phyloP scores from a whole-genome alignment of 306 rosid genomes.

The Gastrolobium villosum region DNA sequence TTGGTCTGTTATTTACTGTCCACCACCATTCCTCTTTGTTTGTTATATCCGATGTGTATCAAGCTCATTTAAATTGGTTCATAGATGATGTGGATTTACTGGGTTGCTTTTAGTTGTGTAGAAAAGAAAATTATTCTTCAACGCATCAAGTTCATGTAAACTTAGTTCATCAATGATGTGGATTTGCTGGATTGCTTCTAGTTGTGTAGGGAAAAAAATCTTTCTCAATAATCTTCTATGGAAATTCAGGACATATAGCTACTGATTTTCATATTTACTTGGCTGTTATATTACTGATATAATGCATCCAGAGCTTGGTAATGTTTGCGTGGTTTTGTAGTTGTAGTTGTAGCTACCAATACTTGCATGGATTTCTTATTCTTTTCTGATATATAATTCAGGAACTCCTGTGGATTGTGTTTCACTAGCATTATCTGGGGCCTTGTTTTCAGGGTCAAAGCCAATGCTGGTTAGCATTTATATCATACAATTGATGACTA shows the following conservation, averaged over 20 bases:
- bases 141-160: not conserved
- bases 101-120: not conserved
- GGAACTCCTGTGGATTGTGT: conserved; percentile 87
- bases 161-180: not conserved
- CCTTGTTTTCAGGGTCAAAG: conserved; percentile 94
- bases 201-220: not conserved
- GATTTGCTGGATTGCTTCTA: not conserved
- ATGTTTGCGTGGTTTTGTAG: not conserved
- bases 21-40: not conserved
- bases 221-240: not conserved
- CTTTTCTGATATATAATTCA: conserved; percentile 43
- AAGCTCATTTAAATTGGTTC: not conserved
- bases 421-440: conserved; percentile 90
- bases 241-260: not conserved
- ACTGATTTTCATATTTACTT: not conserved
- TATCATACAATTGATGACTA: conserved; percentile 1
- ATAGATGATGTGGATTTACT: not conserved
- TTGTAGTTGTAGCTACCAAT: not conserved
- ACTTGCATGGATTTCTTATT: conserved; percentile 33
- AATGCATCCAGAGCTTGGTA: not conserved
- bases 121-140: too few species aligned
- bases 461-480: conserved; percentile 87
- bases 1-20: not conserved
- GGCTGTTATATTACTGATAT: conserved; percentile 9
- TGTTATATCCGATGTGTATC: conserved; percentile 14